Evolutionary conservation across 768 basidiomycete genomes (phyloP), one percentile per base, ranked within the genome.

Genomic region (Lactarius vividus): DNA sequence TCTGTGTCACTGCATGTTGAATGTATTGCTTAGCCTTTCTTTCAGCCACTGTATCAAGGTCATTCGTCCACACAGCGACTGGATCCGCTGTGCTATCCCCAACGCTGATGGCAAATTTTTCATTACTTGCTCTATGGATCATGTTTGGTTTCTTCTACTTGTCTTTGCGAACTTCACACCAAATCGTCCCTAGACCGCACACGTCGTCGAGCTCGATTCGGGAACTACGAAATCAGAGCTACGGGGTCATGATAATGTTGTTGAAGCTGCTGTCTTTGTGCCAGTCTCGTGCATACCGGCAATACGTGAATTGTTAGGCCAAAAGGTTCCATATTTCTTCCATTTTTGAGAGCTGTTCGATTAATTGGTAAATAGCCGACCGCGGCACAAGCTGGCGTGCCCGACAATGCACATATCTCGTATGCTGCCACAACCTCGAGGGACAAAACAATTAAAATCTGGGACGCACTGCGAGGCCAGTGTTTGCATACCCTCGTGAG

Each of bases 381-480:
- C 3, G 44, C 72, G 63, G 69, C 73, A 18, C 68, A 73, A 16
- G 71, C 76, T 46, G 72, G 71, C 2, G 70, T 73, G 26, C 70
- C 73, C 2, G 80, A 79, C 62, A 62, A 70, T 18, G 73, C 76
- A n/a, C 77, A 72, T 4, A 73, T 77, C 16, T 72, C 75, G 6
- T 84, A 80, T 69, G 77, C 80, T 5, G 83, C 79, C 6, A 85
- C 85, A 0, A 82, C 82, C 1, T 82, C 82, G 26, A 74, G 84
- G 33, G 84, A 85, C 72, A 84, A 85, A 74, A 75, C 76, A n/a
- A 82, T 85, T 65, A 80, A 79, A 64, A 67, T 85, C 15, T 85
- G 84, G 84, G 84, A 85, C 67, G 74, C 79, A 8, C 68, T 74
- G 20, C 77, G 76, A 5, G 84, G 84, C 0, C 82, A 83, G 71